Evolutionary conservation across 441 rosid species (phyloP).

Genomic region (Eruca vesicaria): DNA sequence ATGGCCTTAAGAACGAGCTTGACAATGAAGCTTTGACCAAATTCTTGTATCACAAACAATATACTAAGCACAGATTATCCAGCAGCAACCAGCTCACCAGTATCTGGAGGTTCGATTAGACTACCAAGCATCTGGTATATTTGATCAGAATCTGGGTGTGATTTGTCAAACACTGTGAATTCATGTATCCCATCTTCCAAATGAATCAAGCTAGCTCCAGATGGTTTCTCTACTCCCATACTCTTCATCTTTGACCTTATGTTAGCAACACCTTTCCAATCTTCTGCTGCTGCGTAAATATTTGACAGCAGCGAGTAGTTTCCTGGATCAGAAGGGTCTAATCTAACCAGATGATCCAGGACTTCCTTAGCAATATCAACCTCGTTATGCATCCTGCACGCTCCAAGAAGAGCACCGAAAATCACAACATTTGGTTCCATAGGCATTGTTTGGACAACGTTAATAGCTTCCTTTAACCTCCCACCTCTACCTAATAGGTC

Average conservation of each 20-base stretch:
- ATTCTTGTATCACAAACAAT: not conserved
- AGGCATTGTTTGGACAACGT: slow-evolving; percentile 65
- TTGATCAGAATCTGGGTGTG: slow-evolving; percentile 56
- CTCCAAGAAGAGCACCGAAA: slow-evolving; percentile 81
- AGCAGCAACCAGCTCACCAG: slow-evolving; percentile 28
- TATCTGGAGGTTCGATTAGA: slow-evolving; percentile 39
- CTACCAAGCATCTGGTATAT: slow-evolving; percentile 59
- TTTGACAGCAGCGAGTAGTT: slow-evolving; percentile 64
- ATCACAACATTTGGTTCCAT: slow-evolving; percentile 70
- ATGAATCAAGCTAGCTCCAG: slow-evolving; percentile 71
- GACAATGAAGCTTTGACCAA: slow-evolving; percentile 4
- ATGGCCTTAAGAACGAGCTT: not conserved
- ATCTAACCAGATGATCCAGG: slow-evolving; percentile 43
- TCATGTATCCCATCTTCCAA: slow-evolving; percentile 58
- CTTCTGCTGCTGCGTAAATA: slow-evolving; percentile 72
- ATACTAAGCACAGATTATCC: not conserved
- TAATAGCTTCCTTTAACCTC: slow-evolving; percentile 62
- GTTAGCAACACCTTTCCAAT: slow-evolving; percentile 64
- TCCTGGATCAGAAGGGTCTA: slow-evolving; percentile 54
- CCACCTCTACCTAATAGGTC: slow-evolving; percentile 79
- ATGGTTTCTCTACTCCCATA: slow-evolving; percentile 51
- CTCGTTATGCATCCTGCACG: slow-evolving; percentile 64
- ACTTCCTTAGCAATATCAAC: slow-evolving; percentile 58
- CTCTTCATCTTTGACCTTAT: slow-evolving; percentile 65
- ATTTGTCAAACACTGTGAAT: slow-evolving; percentile 59